These are phyloP conservation scores for Lecanoromycetidae sp. DNA, from an alignment of 2,329 filamentous ascomycete genomes.

Conservation along the genomic window DNA sequence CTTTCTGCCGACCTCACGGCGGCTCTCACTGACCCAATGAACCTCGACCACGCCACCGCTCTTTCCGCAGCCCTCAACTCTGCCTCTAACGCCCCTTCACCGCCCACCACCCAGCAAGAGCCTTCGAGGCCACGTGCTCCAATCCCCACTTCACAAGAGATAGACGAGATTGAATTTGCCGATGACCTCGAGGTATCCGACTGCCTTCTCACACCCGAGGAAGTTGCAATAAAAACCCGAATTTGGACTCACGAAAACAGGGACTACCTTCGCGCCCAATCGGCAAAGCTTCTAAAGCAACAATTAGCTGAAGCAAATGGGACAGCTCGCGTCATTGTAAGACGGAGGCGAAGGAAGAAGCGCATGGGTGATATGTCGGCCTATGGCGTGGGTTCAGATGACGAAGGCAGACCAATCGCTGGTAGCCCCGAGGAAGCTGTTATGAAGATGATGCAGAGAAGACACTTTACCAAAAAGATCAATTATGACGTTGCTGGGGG, in stretches of 20 bases:
- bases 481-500: constrained; percentile 53
- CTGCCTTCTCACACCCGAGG: constrained; percentile 61
- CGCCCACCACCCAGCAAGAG: constrained; percentile 1
- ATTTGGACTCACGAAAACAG: constrained; percentile 95
- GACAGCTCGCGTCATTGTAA: constrained; percentile 27
- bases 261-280: constrained; percentile 77
- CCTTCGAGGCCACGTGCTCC: background rate
- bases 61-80: constrained; percentile 1
- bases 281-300: constrained; percentile 67
- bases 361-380: constrained; percentile 34
- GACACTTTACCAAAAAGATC: constrained; percentile 61
- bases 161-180: constrained; percentile 72
- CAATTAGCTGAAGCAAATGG: constrained; percentile 48
- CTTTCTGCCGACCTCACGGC: constrained; percentile 2
- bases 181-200: constrained; percentile 78
- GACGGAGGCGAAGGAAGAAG: constrained; percentile 38
- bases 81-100: background rate
- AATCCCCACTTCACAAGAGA: constrained; percentile 36
- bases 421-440: constrained; percentile 58
- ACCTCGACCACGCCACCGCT: constrained; percentile 3
- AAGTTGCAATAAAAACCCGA: constrained; percentile 71
- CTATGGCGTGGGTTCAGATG: constrained; percentile 30
- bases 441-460: constrained; percentile 53
- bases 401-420: constrained; percentile 54
- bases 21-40: background rate